These are phyloP conservation scores for Alternaria dauci DNA, from an alignment of 2,329 filamentous ascomycete genomes.

Conservation along the genomic window DNA sequence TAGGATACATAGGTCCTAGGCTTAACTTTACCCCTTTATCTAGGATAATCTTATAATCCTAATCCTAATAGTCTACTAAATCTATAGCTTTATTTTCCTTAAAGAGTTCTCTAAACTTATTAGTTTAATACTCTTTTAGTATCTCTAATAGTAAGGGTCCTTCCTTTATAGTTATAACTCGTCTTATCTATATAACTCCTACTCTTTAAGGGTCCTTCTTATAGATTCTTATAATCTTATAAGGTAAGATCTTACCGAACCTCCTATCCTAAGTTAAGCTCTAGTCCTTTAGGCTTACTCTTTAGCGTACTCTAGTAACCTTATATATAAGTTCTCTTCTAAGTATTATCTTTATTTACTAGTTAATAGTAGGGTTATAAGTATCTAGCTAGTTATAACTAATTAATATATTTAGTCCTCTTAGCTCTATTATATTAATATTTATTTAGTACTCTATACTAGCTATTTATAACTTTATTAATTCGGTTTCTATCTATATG, in stretches of 20 bases:
- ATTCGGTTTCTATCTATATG: no score
- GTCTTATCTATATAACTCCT: not conserved
- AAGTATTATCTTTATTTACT: not conserved
- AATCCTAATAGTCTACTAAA: no score
- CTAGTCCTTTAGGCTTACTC: not conserved
- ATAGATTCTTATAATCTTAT: slow-evolving; percentile 5
- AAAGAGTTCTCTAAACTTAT: not conserved
- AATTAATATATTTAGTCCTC: not conserved
- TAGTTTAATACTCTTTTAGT: not conserved
- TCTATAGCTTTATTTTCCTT: no score
- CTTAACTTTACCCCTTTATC: no score
- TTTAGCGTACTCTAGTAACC: not conserved
- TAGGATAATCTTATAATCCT: no score
- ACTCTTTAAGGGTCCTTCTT: not conserved
- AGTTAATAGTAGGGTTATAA: not conserved
- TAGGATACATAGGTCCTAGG: not conserved
- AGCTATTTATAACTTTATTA: no score
- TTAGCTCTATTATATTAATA: no score
- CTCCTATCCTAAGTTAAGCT: not conserved
- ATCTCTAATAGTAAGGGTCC: slow-evolving; percentile 1
- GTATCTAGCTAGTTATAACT: no score
- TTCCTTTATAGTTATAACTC: not conserved
- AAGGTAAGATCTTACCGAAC: not conserved
- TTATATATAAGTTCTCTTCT: not conserved
- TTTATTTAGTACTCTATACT: no score